Base-by-base conservation (phyloP, 345 rosid species). In the Corchorus capsularis region DNA sequence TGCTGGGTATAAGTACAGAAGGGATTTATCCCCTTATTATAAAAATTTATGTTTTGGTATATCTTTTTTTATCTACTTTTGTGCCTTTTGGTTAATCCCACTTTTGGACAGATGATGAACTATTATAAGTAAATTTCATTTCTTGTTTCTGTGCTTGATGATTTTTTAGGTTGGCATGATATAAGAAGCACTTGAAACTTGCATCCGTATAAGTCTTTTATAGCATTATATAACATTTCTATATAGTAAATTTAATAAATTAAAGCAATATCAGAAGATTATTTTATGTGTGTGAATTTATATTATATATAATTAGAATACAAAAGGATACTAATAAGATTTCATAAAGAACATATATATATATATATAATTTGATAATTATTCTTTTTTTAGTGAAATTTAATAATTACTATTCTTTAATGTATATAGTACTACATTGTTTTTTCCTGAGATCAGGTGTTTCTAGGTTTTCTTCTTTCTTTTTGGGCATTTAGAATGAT, bases 121-220 rank as follows among this genome's bases (percentile, higher is more conserved):
- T 27, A 27, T 27, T 27, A 39, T 39, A 39, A 27, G 27, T 39
- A 43, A 19, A 66, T 66, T 66, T 66, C 17, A 66, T 45, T 2
- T 12, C 16, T 43, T 12, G 17, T 13, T 45, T 66, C 19, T 67
- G 35, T 43, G 27, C 19, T 64, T n/a, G 32, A 12, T 66, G 43
- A 39, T 39, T 66, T 68, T 66, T 34, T 45, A 66, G 35, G 66
- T 34, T 60, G 63, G 63, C 39, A 60, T n/a, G n/a, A n/a, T 8
- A 12, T 12, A 27, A 60, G 63, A 17, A 60, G 39, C 63, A 22
- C 62, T 27, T 27, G 27, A 27, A 27, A 27, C 27, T 27, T 27
- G 27, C 27, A n/a, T n/a, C n/a, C n/a, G n/a, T n/a, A n/a, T n/a
- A n/a, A n/a, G n/a, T n/a, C n/a, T n/a, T n/a, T n/a, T n/a, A n/a